phyloP scores from a whole-genome alignment of 1,139 yeast genomes.

The Pneumocystis carinii region DNA sequence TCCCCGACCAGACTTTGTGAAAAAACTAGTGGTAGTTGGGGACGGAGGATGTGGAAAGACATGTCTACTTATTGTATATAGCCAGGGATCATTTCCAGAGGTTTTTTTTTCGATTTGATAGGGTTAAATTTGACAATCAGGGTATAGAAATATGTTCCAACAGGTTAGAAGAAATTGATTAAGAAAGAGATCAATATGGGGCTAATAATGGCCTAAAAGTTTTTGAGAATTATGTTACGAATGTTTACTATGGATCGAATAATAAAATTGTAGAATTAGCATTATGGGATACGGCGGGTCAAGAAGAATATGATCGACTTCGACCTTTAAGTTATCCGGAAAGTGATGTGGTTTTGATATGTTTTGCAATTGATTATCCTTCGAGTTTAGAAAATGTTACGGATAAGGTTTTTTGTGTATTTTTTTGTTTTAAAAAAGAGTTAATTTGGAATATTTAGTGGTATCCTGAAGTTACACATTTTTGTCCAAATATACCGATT shows the following conservation, averaged over 20 bases:
- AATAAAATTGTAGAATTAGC: slow-evolving; percentile 54
- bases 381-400: slow-evolving; percentile 56
- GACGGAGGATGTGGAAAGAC: slow-evolving; percentile 96
- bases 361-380: slow-evolving; percentile 55
- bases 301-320: slow-evolving; percentile 75
- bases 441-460: slow-evolving; percentile 27
- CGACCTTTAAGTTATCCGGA: slow-evolving; percentile 77
- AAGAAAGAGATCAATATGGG: not conserved
- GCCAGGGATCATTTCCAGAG: slow-evolving; percentile 59
- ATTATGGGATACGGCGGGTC: slow-evolving; percentile 91
- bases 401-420: slow-evolving; percentile 30
- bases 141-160: slow-evolving; percentile 48
- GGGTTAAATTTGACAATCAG: not conserved
- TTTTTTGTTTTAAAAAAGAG: not conserved
- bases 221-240: slow-evolving; percentile 68
- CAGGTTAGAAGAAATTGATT: slow-evolving; percentile 19
- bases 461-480: slow-evolving; percentile 75
- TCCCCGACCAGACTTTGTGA: slow-evolving; percentile 7
- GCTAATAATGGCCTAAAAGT: slow-evolving; percentile 24
- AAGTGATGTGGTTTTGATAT: slow-evolving; percentile 56
- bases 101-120: slow-evolving; percentile 41
- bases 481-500: slow-evolving; percentile 66
- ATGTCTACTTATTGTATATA: slow-evolving; percentile 65
- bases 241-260: slow-evolving; percentile 32
- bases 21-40: slow-evolving; percentile 76